Conservation (phyloP, 495 filamentous ascomycete genomes). For the Arthonia radiata region DNA sequence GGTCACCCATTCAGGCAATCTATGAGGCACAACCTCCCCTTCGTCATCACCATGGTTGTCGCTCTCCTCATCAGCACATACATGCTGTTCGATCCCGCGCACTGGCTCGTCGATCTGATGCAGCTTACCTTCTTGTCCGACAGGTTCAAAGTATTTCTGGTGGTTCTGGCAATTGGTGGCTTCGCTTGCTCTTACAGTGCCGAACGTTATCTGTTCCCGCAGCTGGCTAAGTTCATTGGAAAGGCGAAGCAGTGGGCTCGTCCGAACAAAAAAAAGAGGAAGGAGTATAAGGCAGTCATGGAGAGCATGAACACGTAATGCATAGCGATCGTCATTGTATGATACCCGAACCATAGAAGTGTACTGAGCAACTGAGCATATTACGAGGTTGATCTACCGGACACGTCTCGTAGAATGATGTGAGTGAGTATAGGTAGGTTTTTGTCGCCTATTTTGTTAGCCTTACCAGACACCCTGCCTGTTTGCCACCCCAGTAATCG, state of each 20-base stretch:
- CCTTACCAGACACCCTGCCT: too few relatives aligned
- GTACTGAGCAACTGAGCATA: too few relatives aligned
- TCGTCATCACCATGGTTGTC: constrained; percentile 49
- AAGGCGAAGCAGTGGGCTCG: constrained; percentile 26
- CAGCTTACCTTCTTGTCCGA: constrained; percentile 52
- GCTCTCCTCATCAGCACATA: constrained; percentile 40
- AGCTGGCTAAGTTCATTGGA: constrained; percentile 43
- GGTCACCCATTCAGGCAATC: constrained; percentile 70
- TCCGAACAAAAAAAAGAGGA: constrained; percentile 44
- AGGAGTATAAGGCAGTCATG: constrained; percentile 61
- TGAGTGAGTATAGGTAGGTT: too few relatives aligned
- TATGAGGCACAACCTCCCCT: constrained; percentile 60
- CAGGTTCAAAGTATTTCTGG: constrained; percentile 43
- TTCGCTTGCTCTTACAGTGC: constrained; percentile 41
- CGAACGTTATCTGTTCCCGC: constrained; percentile 45
- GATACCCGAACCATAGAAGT: too few relatives aligned
- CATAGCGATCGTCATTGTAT: too few relatives aligned
- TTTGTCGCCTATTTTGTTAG: too few relatives aligned
- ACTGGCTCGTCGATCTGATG: constrained; percentile 50
- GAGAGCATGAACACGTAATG: too few relatives aligned
- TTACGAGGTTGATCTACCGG: too few relatives aligned
- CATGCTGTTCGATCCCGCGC: constrained; percentile 50
- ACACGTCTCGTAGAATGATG: too few relatives aligned
- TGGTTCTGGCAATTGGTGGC: constrained; percentile 39
- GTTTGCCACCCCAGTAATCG: too few relatives aligned